These are phyloP conservation scores for Daldinia loculata DNA, from an alignment of 495 filamentous ascomycete genomes.

Conservation along the genomic window DNA sequence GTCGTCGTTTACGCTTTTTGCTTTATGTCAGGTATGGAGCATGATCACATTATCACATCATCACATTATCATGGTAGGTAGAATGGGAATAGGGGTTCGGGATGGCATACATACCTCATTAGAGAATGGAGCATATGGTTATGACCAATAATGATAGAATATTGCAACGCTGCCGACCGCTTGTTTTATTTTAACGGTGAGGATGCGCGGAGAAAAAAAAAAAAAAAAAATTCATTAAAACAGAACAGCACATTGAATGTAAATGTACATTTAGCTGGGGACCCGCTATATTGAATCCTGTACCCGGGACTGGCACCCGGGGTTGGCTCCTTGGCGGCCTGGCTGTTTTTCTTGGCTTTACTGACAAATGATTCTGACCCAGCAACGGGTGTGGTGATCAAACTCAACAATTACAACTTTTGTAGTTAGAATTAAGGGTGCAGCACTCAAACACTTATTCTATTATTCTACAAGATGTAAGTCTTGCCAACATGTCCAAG, in stretches of 20 bases:
- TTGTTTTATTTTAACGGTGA: not conserved
- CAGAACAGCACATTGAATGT: not conserved
- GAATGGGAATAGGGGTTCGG: not conserved
- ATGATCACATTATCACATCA: conserved; percentile 5
- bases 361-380: conserved; percentile 21
- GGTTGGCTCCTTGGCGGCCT: not conserved
- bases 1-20: not conserved
- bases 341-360: not conserved
- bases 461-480: conserved; percentile 16
- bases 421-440: no score
- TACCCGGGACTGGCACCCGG: not conserved
- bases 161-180: conserved; percentile 1
- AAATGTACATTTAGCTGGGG: not conserved
- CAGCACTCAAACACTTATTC: no score
- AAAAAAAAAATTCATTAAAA: not conserved
- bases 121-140: conserved; percentile 8
- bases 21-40: not conserved
- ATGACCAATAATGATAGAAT: conserved; percentile 17
- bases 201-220: not conserved
- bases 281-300: not conserved
- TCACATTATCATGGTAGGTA: conserved; percentile 4
- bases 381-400: conserved; percentile 18
- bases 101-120: not conserved
- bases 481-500: not conserved
- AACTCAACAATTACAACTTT: conserved; percentile 5